phyloP scores from a whole-genome alignment of 257 asterid species.

The Rhazya stricta region DNA sequence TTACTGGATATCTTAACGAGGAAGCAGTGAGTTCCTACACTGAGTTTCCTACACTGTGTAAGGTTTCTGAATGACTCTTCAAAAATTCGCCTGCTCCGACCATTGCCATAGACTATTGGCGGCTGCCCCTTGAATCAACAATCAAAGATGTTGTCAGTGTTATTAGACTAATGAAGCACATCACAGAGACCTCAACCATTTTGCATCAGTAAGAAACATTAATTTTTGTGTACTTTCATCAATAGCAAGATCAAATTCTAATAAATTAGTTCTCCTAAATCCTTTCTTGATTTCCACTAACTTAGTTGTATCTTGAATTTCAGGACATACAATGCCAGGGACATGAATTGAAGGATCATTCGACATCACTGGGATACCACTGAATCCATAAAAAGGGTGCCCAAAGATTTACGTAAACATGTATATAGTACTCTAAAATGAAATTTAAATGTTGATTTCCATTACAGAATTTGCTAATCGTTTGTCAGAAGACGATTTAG shows the following conservation, averaged over 20 bases:
- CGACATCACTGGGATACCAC: constrained; percentile 54
- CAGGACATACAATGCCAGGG: constrained; percentile 63
- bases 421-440: too few species aligned
- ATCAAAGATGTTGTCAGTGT: constrained; percentile 56
- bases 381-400: constrained; percentile 10
- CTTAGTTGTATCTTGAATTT: constrained; percentile 2
- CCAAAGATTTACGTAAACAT: background rate
- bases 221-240: background rate
- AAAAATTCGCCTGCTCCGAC: constrained; percentile 64
- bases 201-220: constrained; percentile 54
- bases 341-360: constrained; percentile 39
- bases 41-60: too few species aligned
- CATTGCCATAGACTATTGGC: constrained; percentile 65
- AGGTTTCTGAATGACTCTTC: constrained; percentile 28
- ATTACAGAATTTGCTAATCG: too few species aligned
- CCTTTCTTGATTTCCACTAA: background rate
- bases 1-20: constrained; percentile 58
- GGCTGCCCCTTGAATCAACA: constrained; percentile 41
- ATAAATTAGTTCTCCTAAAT: background rate
- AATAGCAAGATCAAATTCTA: background rate
- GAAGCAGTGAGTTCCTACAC: constrained; percentile 71
- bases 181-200: constrained; percentile 69
- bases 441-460: too few species aligned
- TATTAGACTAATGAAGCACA: constrained; percentile 68
- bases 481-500: too few species aligned